Percentiles rank a stretch among this genome's conserved stretches.
These are phyloP conservation scores for Trichoderma atroviride DNA, from an alignment of 2,329 filamentous ascomycete species.

Conservation along the genomic window DNA sequence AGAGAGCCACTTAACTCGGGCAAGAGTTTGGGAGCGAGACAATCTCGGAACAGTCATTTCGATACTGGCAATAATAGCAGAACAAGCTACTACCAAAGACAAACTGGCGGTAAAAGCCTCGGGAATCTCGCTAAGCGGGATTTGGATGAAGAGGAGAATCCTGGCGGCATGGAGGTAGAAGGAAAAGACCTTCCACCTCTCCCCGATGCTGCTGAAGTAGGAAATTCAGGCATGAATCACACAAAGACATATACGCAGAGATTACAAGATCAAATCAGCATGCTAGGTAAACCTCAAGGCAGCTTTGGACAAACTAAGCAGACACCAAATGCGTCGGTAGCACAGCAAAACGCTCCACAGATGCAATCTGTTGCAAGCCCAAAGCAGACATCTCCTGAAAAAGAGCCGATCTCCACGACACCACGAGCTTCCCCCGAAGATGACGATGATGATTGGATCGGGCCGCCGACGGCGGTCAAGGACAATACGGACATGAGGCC, in stretches of 20 bases:
- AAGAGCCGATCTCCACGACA: conserved; percentile 45
- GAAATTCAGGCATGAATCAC: conserved; percentile 52
- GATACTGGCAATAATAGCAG: conserved; percentile 69
- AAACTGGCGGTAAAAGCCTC: conserved; percentile 73
- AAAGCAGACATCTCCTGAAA: conserved; percentile 37
- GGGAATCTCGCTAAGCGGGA: conserved; percentile 53
- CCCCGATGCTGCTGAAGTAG: conserved; percentile 47
- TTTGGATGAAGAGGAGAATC: conserved; percentile 48
- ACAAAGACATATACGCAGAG: conserved; percentile 93
- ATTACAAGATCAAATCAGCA: conserved; percentile 88
- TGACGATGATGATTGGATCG: conserved; percentile 66
- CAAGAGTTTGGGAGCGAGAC: conserved; percentile 75
- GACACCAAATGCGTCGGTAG: conserved; percentile 40
- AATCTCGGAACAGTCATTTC: conserved; percentile 76
- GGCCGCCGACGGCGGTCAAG: conserved; percentile 47
- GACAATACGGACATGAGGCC: conserved; percentile 47
- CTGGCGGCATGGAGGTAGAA: conserved; percentile 58
- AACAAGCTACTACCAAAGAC: conserved; percentile 72
- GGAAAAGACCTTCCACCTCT: conserved; percentile 42
- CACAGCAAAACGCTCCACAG: conserved; percentile 29
- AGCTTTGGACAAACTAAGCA: conserved; percentile 53
- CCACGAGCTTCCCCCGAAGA: conserved; percentile 61
- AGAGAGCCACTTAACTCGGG: conserved; percentile 83
- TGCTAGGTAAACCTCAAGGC: conserved; percentile 61
- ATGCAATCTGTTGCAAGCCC: conserved; percentile 37